Conservation (phyloP, 2,329 filamentous ascomycete species). For the Lasiodiplodia theobromae region DNA sequence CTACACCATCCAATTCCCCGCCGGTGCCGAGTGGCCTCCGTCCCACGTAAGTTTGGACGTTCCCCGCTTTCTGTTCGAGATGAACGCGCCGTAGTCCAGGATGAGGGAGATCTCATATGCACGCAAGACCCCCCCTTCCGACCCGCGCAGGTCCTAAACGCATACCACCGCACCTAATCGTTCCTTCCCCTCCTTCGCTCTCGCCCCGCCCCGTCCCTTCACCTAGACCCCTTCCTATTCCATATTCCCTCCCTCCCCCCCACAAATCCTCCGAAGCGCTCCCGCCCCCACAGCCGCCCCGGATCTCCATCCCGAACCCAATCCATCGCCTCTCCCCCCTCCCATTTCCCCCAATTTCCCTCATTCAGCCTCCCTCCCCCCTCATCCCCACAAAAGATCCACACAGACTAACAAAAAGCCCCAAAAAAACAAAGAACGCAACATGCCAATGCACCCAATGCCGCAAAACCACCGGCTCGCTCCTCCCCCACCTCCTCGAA, state of each 20-base stretch:
- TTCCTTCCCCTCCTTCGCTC: background rate
- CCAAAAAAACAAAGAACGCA: slow-evolving; percentile 34
- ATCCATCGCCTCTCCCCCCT: too few relatives aligned
- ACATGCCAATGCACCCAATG: slow-evolving; percentile 42
- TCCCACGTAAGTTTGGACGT: slow-evolving; percentile 30
- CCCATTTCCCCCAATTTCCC: too few relatives aligned
- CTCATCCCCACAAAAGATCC: background rate
- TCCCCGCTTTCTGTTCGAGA: background rate
- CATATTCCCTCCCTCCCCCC: background rate
- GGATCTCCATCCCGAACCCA: too few relatives aligned
- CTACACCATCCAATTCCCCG: slow-evolving; percentile 36
- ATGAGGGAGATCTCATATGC: background rate
- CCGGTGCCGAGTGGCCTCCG: slow-evolving; percentile 36
- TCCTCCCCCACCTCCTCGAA: slow-evolving; percentile 36
- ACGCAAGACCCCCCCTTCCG: background rate
- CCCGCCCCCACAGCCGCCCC: too few relatives aligned
- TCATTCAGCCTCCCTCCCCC: background rate
- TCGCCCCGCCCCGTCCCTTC: background rate
- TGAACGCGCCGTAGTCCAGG: background rate
- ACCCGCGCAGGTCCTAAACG: background rate
- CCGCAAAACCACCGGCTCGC: slow-evolving; percentile 37
- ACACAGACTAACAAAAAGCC: background rate
- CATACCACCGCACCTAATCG: too few relatives aligned
- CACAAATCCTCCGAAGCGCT: too few relatives aligned
- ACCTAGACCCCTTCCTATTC: background rate